Conservation (phyloP, 2,329 filamentous ascomycete genomes). For the Orbilia oligospora region DNA sequence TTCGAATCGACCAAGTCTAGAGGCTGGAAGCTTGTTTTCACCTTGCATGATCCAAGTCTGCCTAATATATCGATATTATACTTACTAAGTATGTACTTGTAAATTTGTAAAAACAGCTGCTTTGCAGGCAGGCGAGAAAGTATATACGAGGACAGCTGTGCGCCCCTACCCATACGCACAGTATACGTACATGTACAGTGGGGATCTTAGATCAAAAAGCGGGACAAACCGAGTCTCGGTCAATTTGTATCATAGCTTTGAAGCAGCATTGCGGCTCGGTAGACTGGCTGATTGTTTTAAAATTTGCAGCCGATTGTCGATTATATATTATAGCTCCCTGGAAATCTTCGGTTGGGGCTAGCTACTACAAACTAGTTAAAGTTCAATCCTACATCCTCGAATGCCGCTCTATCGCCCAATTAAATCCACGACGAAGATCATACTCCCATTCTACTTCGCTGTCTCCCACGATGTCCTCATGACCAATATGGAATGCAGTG, state of each 20-base stretch:
- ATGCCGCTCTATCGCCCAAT: background rate
- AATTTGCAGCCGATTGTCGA: background rate
- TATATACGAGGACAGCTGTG: too few species aligned
- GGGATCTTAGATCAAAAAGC: background rate
- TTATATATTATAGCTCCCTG: background rate
- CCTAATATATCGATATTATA: constrained; percentile 20
- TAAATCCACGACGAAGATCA: constrained; percentile 14
- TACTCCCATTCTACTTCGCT: background rate
- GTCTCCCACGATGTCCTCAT: constrained; percentile 1
- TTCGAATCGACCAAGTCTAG: constrained; percentile 12
- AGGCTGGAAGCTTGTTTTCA: constrained; percentile 49
- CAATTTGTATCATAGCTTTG: background rate
- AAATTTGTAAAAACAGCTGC: background rate
- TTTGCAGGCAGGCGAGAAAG: background rate
- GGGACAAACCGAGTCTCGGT: background rate
- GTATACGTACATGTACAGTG: too few species aligned
- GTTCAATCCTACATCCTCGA: too few species aligned
- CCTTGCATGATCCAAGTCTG: constrained; percentile 17
- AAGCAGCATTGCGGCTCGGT: background rate
- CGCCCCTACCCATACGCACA: too few species aligned
- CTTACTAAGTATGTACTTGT: too few species aligned
- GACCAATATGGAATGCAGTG: constrained; percentile 30
- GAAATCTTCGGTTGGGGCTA: background rate
- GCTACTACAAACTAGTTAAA: too few species aligned
- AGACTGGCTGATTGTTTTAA: background rate